A percentile compares a stretch with the other conserved stretches of the same genome.
phyloP scores from a whole-genome alignment of 106 monocot species.

The Agapanthus africanus region DNA sequence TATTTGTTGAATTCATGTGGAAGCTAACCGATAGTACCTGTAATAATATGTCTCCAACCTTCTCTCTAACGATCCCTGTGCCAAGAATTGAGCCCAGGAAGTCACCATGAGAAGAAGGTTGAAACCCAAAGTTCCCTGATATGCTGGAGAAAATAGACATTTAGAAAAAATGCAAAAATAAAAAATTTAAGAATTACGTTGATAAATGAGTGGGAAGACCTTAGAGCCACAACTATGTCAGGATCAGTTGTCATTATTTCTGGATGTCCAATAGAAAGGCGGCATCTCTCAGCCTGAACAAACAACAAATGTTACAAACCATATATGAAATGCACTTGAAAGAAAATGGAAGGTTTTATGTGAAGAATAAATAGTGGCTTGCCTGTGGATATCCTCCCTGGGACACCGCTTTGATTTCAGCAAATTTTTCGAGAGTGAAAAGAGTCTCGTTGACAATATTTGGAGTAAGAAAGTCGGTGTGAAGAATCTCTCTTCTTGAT shows the following conservation, averaged over 20 bases:
- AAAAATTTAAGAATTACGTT: background rate
- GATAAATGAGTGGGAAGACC: slow-evolving; percentile 24
- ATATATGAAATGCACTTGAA: background rate
- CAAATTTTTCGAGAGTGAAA: slow-evolving; percentile 56
- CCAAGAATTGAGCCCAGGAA: slow-evolving; percentile 93
- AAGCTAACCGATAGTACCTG: slow-evolving; percentile 41
- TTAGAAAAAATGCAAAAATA: slow-evolving; percentile 27
- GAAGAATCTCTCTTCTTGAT: slow-evolving; percentile 61
- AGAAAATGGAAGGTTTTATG: background rate
- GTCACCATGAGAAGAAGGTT: slow-evolving; percentile 83
- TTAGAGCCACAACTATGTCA: slow-evolving; percentile 76
- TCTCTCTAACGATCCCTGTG: slow-evolving; percentile 79
- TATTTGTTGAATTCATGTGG: background rate
- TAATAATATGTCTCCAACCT: slow-evolving; percentile 87
- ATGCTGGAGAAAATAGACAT: slow-evolving; percentile 42
- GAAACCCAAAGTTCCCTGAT: slow-evolving; percentile 85
- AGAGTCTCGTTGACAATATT: slow-evolving; percentile 60
- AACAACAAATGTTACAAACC: slow-evolving; percentile 3
- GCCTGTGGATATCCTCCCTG: slow-evolving; percentile 95
- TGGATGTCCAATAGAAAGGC: slow-evolving; percentile 75
- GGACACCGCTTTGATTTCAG: slow-evolving; percentile 60
- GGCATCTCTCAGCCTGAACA: slow-evolving; percentile 80
- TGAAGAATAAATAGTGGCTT: background rate
- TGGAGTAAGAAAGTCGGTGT: slow-evolving; percentile 91
- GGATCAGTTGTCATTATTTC: slow-evolving; percentile 52